Evolutionary conservation across 768 basidiomycete species (phyloP), one percentile per base, ranked within the genome.

Genomic region (Termitomyces sp.): DNA sequence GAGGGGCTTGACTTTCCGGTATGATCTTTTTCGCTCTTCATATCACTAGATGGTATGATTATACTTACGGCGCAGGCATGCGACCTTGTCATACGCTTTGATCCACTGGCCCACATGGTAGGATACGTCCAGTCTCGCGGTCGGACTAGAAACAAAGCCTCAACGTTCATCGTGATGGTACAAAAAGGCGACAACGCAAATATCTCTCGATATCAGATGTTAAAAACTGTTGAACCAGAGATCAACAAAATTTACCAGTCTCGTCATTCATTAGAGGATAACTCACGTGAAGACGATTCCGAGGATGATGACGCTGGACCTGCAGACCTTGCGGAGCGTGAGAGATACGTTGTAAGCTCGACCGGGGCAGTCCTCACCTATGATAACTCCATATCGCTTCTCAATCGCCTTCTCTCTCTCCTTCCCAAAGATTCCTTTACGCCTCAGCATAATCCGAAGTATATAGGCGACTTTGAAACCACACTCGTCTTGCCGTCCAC

Each of bases 1-100:
- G 94, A 96, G 75, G 94, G 94, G 0, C 79, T 96, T 18, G 93
- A 96, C 69, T 93, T 96, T 73, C 89, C 88, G 24, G 88, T 89
- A 66, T 18, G 50, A 30, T 39, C n/a, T 39, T 1, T 34, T 16
- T 34, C 6, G 44, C 3, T 56, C 20, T 41, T 16, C 39, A 44
- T 24, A 60, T 33, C 36, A 47, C 55, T 27, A 31, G 12, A 37
- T 37, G 11, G 27, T 31, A 39, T 6, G 20, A 51, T 63, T 16
- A 60, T 48, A 30, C 30, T n/a, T 55, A 37, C 9, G 36, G n/a
- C 27, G n/a, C 41, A 91, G 89, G 87, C 87, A 12, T 95, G 93
- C 69, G 89, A 93, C 66, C 76, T 95, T 8, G 90, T 94, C 47
- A 79, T 95, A 63, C 89, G 93, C 6, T 95, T 93, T 64, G 93